A percentile compares a stretch with the other conserved stretches of the same genome.
Conservation (phyloP, 768 basidiomycete genomes). For the Rubroboletus pulcherrimus region DNA sequence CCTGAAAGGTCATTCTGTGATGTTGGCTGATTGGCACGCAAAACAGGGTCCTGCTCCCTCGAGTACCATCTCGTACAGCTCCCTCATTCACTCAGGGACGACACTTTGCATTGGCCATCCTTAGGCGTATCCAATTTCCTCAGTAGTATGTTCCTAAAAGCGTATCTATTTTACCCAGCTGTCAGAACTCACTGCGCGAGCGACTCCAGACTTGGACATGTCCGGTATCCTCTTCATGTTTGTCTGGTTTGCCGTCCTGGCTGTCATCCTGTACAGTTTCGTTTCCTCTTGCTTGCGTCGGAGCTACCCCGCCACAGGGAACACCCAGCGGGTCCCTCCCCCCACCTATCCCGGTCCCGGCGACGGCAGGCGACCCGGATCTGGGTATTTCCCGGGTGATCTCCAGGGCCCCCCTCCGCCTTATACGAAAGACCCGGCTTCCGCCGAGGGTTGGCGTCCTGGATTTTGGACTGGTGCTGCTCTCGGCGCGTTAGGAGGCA, state of each 20-base stretch:
- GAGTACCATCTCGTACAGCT: conserved; percentile 79
- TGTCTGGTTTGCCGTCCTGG: conserved; percentile 52
- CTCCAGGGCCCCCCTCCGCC: conserved; percentile 53
- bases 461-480: conserved; percentile 88
- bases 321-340: conserved; percentile 27
- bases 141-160: conserved; percentile 13
- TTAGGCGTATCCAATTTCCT: conserved; percentile 17
- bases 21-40: background rate
- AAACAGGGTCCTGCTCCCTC: conserved; percentile 78
- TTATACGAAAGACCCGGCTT: conserved; percentile 41
- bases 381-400: conserved; percentile 53
- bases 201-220: conserved; percentile 42
- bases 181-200: background rate
- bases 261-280: conserved; percentile 54
- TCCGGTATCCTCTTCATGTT: conserved; percentile 50
- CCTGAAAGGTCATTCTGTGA: background rate
- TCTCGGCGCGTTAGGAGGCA: conserved; percentile 65
- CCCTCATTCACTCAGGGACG: conserved; percentile 36
- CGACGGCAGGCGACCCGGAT: conserved; percentile 22
- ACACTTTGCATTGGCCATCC: conserved; percentile 8
- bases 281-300: conserved; percentile 50
- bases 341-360: conserved; percentile 31
- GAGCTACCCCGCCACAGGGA: conserved; percentile 27
- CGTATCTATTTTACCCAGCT: background rate
- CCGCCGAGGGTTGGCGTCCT: conserved; percentile 46